Evolutionary conservation across 106 monocot genomes (phyloP), one percentile per base, ranked within the genome.

Genomic region (Dioscorea dumetorum): DNA sequence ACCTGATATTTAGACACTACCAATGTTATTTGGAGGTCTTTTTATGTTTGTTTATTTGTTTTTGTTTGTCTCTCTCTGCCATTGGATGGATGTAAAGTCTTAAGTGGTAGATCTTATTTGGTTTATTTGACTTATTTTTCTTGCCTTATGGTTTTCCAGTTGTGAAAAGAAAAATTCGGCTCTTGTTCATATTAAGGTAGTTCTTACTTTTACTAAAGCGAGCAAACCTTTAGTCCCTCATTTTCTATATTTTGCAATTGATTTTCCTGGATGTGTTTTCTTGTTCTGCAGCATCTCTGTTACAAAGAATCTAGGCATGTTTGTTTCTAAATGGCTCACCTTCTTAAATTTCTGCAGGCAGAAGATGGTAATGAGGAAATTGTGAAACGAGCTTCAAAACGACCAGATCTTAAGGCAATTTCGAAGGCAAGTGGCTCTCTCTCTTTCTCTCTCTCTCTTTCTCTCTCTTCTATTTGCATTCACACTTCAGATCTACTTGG

Each of bases 341-440:
- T 21, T 33, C 2, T 56, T 18, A n/a, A 63, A 7, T 60, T 35
- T 50, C 4, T 61, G 28, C 28, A 74, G 67, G 32, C 18, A 28
- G 70, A 17, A 33, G 33, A 5, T 17, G 11, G 13, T 14, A 16
- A 63, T 69, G 66, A 70, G 17, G 64, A 67, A 8, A 61, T 57
- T 19, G 10, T 54, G 49, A 87, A 83, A 54, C 61, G 74, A 23
- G 66, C 71, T 50, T 74, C 87, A 51, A 87, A 74, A 33, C 60
- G 87, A 24, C 87, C 87, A 64, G 87, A 87, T 75, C 71, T 87
- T 3, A 87, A 87, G 60, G 83, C 87, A 28, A 83, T 87, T 50
- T 22, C 72, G 0, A 77, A 72, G 83, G 87, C 48, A 64, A 17
- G 66, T 28, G 18, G 58, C n/a, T 49, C 22, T 24, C 28, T 3